Evolutionary conservation across 345 rosid species (phyloP).

Genomic region (Hibiscus trionum): DNA sequence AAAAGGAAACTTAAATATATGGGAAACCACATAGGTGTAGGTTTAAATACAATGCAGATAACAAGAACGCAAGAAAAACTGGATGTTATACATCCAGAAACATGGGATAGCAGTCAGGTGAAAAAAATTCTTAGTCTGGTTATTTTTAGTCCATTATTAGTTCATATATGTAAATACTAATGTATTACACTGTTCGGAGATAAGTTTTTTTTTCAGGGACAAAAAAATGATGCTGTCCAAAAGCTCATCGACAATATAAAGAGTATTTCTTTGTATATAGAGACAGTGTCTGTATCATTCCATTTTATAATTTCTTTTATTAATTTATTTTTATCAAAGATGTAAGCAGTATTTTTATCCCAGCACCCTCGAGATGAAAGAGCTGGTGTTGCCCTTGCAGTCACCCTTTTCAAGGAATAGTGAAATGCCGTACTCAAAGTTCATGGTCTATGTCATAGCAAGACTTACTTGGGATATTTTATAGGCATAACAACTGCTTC

Average conservation of each 20-base stretch:
- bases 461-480: slow-evolving; percentile 84
- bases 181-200: neutral
- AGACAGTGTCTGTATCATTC: neutral
- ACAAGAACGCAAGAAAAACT: neutral
- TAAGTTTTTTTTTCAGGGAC: neutral
- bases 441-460: neutral
- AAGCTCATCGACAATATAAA: neutral
- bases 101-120: too few relatives aligned
- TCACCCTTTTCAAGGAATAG: neutral
- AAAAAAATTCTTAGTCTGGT: neutral
- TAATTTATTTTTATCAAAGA: neutral
- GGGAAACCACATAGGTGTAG: neutral
- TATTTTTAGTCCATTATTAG: neutral
- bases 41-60: neutral
- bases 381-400: neutral
- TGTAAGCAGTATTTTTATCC: neutral
- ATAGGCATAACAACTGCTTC: slow-evolving; percentile 99
- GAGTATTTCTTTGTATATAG: neutral
- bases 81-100: neutral
- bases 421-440: neutral
- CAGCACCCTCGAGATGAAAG: neutral
- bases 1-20: neutral
- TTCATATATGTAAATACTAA: neutral
- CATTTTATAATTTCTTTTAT: too few relatives aligned
- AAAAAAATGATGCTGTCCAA: neutral